A percentile compares a stretch with the other conserved stretches of the same genome.
Evolutionary conservation across 2,329 filamentous ascomycete genomes (phyloP).

Genomic region (Phialocephala sp.): DNA sequence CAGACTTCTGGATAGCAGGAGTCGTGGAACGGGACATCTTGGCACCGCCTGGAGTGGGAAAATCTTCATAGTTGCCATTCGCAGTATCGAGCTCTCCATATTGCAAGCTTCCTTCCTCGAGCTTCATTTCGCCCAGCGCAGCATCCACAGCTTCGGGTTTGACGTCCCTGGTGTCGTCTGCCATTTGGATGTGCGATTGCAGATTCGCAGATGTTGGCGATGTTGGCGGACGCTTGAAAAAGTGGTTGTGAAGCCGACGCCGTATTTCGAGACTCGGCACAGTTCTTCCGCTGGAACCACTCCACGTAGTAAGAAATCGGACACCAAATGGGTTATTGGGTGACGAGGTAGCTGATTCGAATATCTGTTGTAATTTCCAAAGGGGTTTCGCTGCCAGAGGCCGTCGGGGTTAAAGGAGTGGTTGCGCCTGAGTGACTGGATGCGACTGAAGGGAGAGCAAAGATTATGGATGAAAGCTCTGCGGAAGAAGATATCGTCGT

Average conservation of each 20-base stretch:
- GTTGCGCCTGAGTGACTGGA: constrained; percentile 25
- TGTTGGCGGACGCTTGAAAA: not conserved
- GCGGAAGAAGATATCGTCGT: constrained; percentile 19
- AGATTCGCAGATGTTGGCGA: constrained; percentile 7
- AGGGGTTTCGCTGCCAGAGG: not conserved
- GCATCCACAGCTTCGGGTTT: constrained; percentile 40
- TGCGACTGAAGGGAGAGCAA: constrained; percentile 22
- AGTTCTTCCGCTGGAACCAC: not conserved
- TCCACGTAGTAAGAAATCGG: not conserved
- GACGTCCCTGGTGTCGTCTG: constrained; percentile 37
- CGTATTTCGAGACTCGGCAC: constrained; percentile 10
- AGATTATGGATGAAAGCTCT: constrained; percentile 21
- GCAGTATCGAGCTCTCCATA: constrained; percentile 23
- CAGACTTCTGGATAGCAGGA: constrained; percentile 33
- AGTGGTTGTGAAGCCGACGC: not conserved
- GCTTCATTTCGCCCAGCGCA: constrained; percentile 43
- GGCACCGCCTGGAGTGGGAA: constrained; percentile 25
- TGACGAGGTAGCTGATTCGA: not conserved
- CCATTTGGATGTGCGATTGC: constrained; percentile 35
- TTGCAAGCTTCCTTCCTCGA: constrained; percentile 36
- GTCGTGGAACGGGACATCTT: constrained; percentile 38
- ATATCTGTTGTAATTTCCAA: not conserved
- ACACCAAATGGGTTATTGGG: not conserved
- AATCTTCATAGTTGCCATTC: constrained; percentile 36
- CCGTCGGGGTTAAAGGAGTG: constrained; percentile 22